These are phyloP conservation scores for Tilletia caries DNA, from an alignment of 1,284 basidiomycete genomes.

Conservation along the genomic window DNA sequence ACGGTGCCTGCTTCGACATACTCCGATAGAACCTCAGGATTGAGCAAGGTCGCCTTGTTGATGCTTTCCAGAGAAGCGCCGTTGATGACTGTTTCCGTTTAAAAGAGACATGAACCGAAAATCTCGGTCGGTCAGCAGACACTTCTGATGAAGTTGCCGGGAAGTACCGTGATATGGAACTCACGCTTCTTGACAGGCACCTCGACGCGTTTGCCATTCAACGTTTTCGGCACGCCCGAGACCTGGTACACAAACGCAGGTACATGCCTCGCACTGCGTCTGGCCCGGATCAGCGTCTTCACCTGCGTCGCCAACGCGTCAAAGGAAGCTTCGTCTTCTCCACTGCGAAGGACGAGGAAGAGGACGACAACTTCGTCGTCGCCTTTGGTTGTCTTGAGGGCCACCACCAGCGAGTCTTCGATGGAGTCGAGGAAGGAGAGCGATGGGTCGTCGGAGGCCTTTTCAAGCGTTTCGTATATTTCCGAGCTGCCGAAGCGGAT, in stretches of 20 bases:
- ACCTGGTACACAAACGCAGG: constrained; percentile 66
- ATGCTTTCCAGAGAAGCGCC: constrained; percentile 68
- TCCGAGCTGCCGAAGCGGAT: constrained; percentile 81
- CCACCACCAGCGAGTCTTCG: constrained; percentile 71
- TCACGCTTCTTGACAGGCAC: constrained; percentile 70
- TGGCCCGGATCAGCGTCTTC: constrained; percentile 64
- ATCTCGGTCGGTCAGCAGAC: too few species aligned
- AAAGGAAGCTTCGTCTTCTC: constrained; percentile 60
- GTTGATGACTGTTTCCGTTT: constrained; percentile 65
- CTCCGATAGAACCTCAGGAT: constrained; percentile 69
- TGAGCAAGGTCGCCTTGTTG: constrained; percentile 72
- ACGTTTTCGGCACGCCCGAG: constrained; percentile 71
- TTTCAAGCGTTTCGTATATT: constrained; percentile 74
- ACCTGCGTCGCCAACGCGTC: constrained; percentile 63
- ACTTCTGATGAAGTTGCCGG: too few species aligned
- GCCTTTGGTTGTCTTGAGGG: constrained; percentile 68
- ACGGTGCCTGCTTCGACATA: constrained; percentile 64
- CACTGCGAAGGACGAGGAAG: constrained; percentile 67
- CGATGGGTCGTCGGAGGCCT: constrained; percentile 31
- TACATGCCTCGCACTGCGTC: constrained; percentile 60
- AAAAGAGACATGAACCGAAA: too few species aligned
- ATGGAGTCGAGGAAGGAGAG: constrained; percentile 50
- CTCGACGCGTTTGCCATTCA: constrained; percentile 82
- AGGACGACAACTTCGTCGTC: constrained; percentile 78
- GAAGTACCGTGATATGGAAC: too few species aligned